A percentile compares a stretch with the other conserved stretches of the same genome.
These are phyloP conservation scores for Zangia roseola DNA, from an alignment of 768 basidiomycete species.

Conservation along the genomic window DNA sequence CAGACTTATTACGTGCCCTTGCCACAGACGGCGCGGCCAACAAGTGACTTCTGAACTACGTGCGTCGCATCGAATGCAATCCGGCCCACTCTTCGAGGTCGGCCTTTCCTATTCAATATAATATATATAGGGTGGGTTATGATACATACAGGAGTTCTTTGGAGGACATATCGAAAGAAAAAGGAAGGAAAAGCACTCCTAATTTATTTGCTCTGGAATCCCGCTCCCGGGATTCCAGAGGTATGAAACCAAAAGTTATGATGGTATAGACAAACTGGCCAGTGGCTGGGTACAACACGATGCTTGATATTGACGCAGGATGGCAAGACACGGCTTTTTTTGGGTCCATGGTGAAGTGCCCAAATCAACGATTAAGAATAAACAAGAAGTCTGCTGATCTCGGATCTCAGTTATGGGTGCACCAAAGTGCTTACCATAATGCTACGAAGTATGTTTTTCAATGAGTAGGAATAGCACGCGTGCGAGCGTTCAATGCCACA, in stretches of 20 bases:
- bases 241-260: constrained; percentile 8
- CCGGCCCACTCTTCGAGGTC: no score
- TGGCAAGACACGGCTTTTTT: constrained; percentile 14
- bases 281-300: constrained; percentile 25
- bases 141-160: constrained; percentile 22
- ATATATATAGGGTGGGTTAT: constrained; percentile 9
- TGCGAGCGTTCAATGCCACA: constrained; percentile 47
- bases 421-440: not conserved
- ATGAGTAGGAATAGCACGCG: not conserved
- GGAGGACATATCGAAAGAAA: constrained; percentile 18
- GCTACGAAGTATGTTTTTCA: constrained; percentile 6
- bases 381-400: constrained; percentile 19
- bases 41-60: not conserved
- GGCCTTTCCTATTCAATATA: not conserved
- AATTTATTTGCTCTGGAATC: constrained; percentile 13
- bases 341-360: constrained; percentile 19
- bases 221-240: constrained; percentile 3
- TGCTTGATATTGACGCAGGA: constrained; percentile 27
- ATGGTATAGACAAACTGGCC: constrained; percentile 25
- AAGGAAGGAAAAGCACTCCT: constrained; percentile 19
- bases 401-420: constrained; percentile 3
- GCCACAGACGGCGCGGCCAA: not conserved
- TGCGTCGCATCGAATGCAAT: not conserved
- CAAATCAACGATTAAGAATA: constrained; percentile 24
- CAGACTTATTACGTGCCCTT: not conserved